Percentiles rank a stretch among this genome's conserved stretches.
These are phyloP conservation scores for Ploettnerulaceae sp. DNA, from an alignment of 2,329 filamentous ascomycete genomes.

Conservation along the genomic window DNA sequence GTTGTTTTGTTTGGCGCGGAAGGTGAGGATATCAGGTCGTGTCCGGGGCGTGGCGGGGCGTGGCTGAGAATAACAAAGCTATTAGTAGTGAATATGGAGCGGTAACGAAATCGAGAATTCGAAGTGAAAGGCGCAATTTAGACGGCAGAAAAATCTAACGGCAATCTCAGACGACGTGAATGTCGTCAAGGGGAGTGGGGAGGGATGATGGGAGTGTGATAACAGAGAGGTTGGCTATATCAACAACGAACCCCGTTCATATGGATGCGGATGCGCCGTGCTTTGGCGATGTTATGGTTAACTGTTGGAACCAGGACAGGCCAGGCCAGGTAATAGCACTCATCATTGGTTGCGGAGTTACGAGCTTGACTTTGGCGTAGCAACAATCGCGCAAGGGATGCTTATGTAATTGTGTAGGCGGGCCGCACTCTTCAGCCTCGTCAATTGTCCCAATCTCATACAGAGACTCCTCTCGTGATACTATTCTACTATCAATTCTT, in stretches of 20 bases:
- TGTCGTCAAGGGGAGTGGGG: background rate
- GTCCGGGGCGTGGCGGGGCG: slow-evolving; percentile 2
- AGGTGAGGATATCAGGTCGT: slow-evolving; percentile 7
- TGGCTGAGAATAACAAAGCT: slow-evolving; percentile 17
- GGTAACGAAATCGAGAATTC: slow-evolving; percentile 20
- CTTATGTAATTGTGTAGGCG: slow-evolving; percentile 6
- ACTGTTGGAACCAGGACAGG: slow-evolving; percentile 17
- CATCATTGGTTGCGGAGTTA: slow-evolving; percentile 20
- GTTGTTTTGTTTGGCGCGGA: too few species aligned
- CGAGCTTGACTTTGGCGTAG: slow-evolving; percentile 19
- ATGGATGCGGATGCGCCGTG: slow-evolving; percentile 10
- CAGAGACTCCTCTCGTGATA: too few species aligned
- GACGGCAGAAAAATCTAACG: slow-evolving; percentile 9
- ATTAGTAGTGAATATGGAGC: slow-evolving; percentile 1
- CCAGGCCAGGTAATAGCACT: background rate
- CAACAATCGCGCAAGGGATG: slow-evolving; percentile 13
- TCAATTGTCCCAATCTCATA: too few species aligned
- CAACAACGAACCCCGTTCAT: slow-evolving; percentile 23
- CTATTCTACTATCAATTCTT: background rate
- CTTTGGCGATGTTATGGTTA: slow-evolving; percentile 29
- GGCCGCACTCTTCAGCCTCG: background rate
- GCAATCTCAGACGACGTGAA: background rate
- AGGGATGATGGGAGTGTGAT: slow-evolving; percentile 11
- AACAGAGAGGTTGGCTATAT: slow-evolving; percentile 21
- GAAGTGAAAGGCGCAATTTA: slow-evolving; percentile 7